A percentile compares a stretch with the other conserved stretches of the same genome.
phyloP scores from a whole-genome alignment of 805 yeast species.

The Lipomyces lipofer region DNA sequence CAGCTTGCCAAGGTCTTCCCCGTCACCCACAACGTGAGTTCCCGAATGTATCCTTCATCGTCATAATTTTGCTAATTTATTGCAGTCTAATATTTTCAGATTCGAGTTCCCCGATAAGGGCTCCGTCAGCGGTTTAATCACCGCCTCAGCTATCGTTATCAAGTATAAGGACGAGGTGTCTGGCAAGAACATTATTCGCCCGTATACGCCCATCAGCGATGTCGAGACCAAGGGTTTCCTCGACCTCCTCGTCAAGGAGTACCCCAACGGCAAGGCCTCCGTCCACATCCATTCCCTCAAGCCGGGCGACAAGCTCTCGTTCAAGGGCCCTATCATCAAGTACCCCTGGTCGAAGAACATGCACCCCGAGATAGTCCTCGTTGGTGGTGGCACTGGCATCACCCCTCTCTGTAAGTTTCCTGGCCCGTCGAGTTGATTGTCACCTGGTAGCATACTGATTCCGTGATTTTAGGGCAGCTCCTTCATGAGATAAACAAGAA shows the following conservation, averaged over 20 bases:
- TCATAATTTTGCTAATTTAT: neutral
- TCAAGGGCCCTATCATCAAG: constrained; percentile 92
- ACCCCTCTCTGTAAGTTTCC: constrained; percentile 65
- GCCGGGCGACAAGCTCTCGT: constrained; percentile 76
- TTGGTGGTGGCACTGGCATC: constrained; percentile 97
- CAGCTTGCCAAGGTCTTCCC: constrained; percentile 22
- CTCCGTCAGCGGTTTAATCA: constrained; percentile 29
- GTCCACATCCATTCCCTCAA: constrained; percentile 68
- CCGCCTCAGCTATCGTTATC: constrained; percentile 79
- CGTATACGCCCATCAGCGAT: constrained; percentile 79
- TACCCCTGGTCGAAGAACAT: constrained; percentile 89
- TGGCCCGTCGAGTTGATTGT: too few relatives aligned
- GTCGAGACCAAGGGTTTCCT: constrained; percentile 68
- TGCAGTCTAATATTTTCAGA: constrained; percentile 17
- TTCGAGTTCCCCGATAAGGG: constrained; percentile 32
- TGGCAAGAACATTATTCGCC: constrained; percentile 84
- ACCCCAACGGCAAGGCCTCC: constrained; percentile 83
- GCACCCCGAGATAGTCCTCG: constrained; percentile 72
- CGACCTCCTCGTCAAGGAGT: constrained; percentile 79
- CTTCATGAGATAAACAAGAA: constrained; percentile 71
- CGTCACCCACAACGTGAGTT: constrained; percentile 23
- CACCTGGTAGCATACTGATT: too few relatives aligned
- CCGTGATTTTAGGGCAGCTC: constrained; percentile 80
- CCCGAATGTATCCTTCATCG: neutral
- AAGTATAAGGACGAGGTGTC: constrained; percentile 68